phyloP scores from a whole-genome alignment of 495 filamentous ascomycete genomes.

The Penicillium tannophilum region DNA sequence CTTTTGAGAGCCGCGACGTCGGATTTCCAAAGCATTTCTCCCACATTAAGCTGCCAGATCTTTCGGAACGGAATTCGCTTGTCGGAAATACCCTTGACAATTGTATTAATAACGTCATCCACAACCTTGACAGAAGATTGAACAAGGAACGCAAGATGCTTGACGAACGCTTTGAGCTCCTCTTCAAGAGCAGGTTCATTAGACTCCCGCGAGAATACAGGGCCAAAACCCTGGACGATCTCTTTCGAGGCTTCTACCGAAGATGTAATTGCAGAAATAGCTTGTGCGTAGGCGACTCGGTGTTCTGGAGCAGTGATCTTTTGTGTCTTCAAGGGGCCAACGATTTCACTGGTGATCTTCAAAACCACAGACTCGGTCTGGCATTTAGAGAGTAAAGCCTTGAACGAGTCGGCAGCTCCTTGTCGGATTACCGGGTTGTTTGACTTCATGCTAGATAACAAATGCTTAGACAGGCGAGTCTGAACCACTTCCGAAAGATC shows the following conservation, averaged over 20 bases:
- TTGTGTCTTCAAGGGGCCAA: slow-evolving; percentile 72
- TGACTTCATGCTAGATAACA: slow-evolving; percentile 87
- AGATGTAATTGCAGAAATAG: slow-evolving; percentile 64
- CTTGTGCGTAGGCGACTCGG: slow-evolving; percentile 74
- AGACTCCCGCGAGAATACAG: slow-evolving; percentile 73
- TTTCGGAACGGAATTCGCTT: slow-evolving; percentile 79
- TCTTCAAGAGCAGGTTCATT: slow-evolving; percentile 79
- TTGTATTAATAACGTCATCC: slow-evolving; percentile 65
- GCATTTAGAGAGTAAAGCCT: slow-evolving; percentile 58
- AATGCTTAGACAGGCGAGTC: slow-evolving; percentile 74
- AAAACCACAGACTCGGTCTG: slow-evolving; percentile 56
- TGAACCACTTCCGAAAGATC: slow-evolving; percentile 76
- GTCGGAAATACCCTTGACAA: slow-evolving; percentile 79
- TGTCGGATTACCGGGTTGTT: slow-evolving; percentile 75
- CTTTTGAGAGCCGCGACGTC: slow-evolving; percentile 45
- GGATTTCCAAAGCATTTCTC: slow-evolving; percentile 69
- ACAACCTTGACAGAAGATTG: slow-evolving; percentile 57
- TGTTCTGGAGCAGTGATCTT: slow-evolving; percentile 84
- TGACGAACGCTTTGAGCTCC: slow-evolving; percentile 69
- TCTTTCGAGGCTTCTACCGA: slow-evolving; percentile 61
- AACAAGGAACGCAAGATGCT: slow-evolving; percentile 61
- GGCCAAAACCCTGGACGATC: slow-evolving; percentile 64
- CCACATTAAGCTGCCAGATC: slow-evolving; percentile 75
- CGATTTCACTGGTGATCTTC: slow-evolving; percentile 73
- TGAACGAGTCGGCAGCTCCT: slow-evolving; percentile 74